These are phyloP conservation scores for Umbilicus rupestris DNA, from an alignment of 164 flowering plant species.

Conservation along the genomic window DNA sequence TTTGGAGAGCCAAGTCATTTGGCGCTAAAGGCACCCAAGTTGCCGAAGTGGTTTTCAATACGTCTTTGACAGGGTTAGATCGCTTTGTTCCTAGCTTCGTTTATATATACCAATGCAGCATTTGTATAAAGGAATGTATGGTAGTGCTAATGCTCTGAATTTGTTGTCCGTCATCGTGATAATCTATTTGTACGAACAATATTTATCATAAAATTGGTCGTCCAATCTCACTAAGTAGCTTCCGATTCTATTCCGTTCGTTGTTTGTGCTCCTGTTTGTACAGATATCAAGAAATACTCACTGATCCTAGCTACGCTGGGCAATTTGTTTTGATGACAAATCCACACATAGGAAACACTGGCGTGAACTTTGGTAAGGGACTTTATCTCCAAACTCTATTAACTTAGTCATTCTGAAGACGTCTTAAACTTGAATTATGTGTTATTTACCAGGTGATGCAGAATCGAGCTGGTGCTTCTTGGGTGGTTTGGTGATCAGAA, in stretches of 20 bases:
- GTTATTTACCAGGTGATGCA: slow-evolving; percentile 50
- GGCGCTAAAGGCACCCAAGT: slow-evolving; percentile 89
- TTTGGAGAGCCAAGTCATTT: slow-evolving; percentile 84
- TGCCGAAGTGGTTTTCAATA: slow-evolving; percentile 69
- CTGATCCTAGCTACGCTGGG: slow-evolving; percentile 92
- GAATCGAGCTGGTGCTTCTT: slow-evolving; percentile 76
- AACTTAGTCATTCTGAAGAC: not conserved
- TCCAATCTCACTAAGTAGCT: not conserved
- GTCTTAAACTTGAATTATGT: not conserved
- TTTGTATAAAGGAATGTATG: not conserved
- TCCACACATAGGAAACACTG: slow-evolving; percentile 89
- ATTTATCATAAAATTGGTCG: no score
- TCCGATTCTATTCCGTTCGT: not conserved
- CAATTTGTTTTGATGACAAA: slow-evolving; percentile 87
- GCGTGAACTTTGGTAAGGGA: slow-evolving; percentile 65
- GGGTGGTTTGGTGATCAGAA: slow-evolving; percentile 70
- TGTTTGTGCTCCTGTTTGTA: slow-evolving; percentile 4
- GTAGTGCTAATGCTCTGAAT: no score
- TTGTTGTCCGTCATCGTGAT: no score
- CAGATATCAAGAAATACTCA: slow-evolving; percentile 85
- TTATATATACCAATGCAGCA: not conserved
- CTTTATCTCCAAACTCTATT: not conserved
- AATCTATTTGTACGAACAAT: no score
- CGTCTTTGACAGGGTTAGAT: slow-evolving; percentile 5
- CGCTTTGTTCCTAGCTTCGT: not conserved